Evolutionary conservation across 139 green algal genomes (phyloP).

Genomic region (Zygnema circumcarinatum): DNA sequence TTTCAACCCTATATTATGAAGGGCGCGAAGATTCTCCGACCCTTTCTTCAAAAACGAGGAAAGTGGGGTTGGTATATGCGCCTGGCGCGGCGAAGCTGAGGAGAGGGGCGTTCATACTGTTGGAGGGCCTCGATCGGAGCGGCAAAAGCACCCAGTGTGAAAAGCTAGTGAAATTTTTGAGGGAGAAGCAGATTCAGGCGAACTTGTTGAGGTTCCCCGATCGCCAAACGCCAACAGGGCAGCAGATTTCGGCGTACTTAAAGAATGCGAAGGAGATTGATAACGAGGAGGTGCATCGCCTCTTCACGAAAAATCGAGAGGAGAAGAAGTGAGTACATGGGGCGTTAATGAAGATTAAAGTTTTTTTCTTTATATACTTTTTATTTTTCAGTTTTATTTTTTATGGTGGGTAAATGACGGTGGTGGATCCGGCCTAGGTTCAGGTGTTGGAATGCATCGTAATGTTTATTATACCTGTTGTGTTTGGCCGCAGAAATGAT

Average conservation of each 20-base stretch:
- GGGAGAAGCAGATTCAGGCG: conserved; percentile 51
- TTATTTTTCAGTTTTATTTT: too few relatives aligned
- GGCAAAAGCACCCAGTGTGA: conserved; percentile 94
- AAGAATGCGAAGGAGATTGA: conserved; percentile 72
- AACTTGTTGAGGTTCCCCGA: conserved; percentile 94
- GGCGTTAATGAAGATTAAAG: too few relatives aligned
- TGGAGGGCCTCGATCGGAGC: conserved; percentile 92
- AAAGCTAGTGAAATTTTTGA: conserved; percentile 73
- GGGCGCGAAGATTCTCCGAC: too few relatives aligned
- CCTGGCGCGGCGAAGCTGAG: too few relatives aligned
- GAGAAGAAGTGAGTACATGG: conserved; percentile 82
- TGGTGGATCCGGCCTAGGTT: too few relatives aligned
- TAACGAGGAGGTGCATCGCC: conserved; percentile 82
- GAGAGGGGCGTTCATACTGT: conserved; percentile 67
- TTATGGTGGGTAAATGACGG: too few relatives aligned
- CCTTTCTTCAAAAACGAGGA: too few relatives aligned
- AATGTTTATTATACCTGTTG: too few relatives aligned
- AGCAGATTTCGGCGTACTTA: conserved; percentile 90
- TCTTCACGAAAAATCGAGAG: conserved; percentile 94
- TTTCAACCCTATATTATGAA: too few relatives aligned
- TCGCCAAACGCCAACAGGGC: conserved; percentile 80
- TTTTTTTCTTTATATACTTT: too few relatives aligned
- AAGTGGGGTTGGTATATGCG: too few relatives aligned
- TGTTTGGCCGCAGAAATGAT: background rate
- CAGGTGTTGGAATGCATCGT: too few relatives aligned